These are phyloP conservation scores for Cyberlindnera mycetangii DNA, from an alignment of 805 yeast genomes.

Conservation along the genomic window DNA sequence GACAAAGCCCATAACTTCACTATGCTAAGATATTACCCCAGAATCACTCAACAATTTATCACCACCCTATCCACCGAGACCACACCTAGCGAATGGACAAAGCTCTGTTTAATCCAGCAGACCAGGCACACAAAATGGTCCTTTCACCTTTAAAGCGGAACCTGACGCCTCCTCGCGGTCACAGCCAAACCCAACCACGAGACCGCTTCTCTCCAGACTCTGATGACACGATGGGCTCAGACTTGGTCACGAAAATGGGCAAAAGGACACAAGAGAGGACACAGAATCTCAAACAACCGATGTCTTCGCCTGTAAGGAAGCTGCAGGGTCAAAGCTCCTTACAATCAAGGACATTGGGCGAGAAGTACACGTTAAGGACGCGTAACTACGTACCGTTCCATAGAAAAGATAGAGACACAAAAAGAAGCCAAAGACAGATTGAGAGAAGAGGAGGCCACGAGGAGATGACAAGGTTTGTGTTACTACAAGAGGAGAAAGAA, in stretches of 20 bases:
- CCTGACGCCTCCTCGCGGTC: not conserved
- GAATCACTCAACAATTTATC: not conserved
- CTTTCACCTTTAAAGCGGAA: conserved; percentile 1
- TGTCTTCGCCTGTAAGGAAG: conserved; percentile 15
- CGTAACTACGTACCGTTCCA: conserved; percentile 22
- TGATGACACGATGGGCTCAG: conserved; percentile 2
- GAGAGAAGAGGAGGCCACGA: conserved; percentile 23
- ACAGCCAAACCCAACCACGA: not conserved
- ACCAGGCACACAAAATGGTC: not conserved
- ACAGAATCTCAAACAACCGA: conserved; percentile 9
- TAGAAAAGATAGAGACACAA: conserved; percentile 9
- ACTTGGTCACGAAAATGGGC: conserved; percentile 8
- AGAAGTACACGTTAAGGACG: conserved; percentile 24
- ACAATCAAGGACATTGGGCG: conserved; percentile 12
- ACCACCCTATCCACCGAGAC: not conserved
- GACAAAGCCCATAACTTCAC: too few species aligned
- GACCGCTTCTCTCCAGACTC: conserved; percentile 1
- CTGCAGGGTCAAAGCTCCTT: conserved; percentile 1
- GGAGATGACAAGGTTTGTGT: conserved; percentile 21
- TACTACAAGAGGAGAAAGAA: conserved; percentile 12
- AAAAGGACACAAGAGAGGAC: conserved; percentile 3
- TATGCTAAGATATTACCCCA: too few species aligned
- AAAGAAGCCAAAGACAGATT: conserved; percentile 16
- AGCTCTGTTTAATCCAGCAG: not conserved
- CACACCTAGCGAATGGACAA: not conserved